Base-by-base conservation (phyloP, 2,329 filamentous ascomycete species). In the Penicillium sp. region DNA sequence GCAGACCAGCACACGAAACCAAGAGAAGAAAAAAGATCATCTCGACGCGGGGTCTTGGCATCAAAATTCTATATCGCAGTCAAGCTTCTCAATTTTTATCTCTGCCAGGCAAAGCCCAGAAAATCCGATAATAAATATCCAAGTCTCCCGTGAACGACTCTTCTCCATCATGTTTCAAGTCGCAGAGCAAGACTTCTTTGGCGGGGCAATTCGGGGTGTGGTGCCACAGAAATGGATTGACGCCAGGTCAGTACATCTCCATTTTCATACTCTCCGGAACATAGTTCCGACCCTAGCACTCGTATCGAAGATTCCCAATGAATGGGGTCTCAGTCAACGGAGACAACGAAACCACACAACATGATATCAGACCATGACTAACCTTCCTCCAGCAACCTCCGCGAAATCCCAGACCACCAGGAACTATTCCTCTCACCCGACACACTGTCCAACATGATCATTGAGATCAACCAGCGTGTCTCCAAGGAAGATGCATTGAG, bases 391-490 rank as follows among this genome's bases (percentile, higher is more conserved):
- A 75, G 71, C 55, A 59, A 63, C 50, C 62, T 74, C 47, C 71
- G 71, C 56, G 65, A 77, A 67, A 66, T 76, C 50, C 73, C 74
- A 41, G 69, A 75, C 57, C 89, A 95, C 73, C 92, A 97, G 78
- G 93, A 97, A 79, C 89, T 97, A 64, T 96, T 87, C 77, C 87
- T 97, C 68, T 91, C 95, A 71, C 82, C 84, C 61, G 82, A 89
- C 59, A 92, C 91, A 48, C 92, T 92, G 73, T 90, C 90, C 3
- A 92, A 85, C 75, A 86, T 96, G 71, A 92, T 96, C 65, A 83
- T 97, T 73, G 93, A 97, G 67, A 90, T 97, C 68, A 89, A 89
- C 52, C 88, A 97, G 77, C 88, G 89, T 53, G 87, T 96, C 22
- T 83, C 69, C 2, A 50, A 59, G 26, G 59, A 63, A 37, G 63